A percentile compares a stretch with the other conserved stretches of the same genome.
These are phyloP conservation scores for Emericellopsis terricola DNA, from an alignment of 495 filamentous ascomycete species.

Conservation along the genomic window DNA sequence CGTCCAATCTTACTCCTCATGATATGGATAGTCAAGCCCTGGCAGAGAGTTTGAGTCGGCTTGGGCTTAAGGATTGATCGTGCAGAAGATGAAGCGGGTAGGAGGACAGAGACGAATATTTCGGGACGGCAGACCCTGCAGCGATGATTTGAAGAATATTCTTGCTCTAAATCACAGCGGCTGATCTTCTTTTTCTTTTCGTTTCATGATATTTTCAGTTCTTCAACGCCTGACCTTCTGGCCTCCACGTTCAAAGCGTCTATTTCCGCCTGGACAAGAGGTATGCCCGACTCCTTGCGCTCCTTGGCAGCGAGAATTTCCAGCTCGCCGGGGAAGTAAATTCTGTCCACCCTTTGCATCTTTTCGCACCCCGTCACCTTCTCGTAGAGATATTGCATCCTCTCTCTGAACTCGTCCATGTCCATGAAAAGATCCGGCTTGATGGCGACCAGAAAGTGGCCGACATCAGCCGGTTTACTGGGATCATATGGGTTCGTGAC, in stretches of 20 bases:
- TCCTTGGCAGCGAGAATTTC: constrained; percentile 43
- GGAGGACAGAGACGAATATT: no score
- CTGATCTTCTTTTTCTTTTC: no score
- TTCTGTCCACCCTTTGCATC: constrained; percentile 51
- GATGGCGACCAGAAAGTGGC: constrained; percentile 58
- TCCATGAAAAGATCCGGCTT: constrained; percentile 64
- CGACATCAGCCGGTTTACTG: constrained; percentile 47
- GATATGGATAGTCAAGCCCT: no score
- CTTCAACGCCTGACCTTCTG: constrained; percentile 31
- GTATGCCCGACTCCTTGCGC: constrained; percentile 41
- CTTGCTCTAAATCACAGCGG: no score
- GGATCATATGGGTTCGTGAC: constrained; percentile 59
- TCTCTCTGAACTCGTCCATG: constrained; percentile 43
- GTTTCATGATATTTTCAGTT: no score
- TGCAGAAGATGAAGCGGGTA: no score
- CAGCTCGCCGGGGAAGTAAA: constrained; percentile 67
- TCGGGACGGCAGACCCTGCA: no score
- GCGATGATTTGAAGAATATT: no score
- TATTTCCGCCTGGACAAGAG: constrained; percentile 45
- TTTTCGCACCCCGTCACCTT: constrained; percentile 44
- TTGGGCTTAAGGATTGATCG: no score
- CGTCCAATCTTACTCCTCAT: no score
- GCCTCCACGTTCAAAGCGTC: constrained; percentile 50
- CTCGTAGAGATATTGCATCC: constrained; percentile 55
- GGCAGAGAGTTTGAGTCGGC: no score